Conservation (phyloP, 495 filamentous ascomycete species). For the Penicillium cataractarum region DNA sequence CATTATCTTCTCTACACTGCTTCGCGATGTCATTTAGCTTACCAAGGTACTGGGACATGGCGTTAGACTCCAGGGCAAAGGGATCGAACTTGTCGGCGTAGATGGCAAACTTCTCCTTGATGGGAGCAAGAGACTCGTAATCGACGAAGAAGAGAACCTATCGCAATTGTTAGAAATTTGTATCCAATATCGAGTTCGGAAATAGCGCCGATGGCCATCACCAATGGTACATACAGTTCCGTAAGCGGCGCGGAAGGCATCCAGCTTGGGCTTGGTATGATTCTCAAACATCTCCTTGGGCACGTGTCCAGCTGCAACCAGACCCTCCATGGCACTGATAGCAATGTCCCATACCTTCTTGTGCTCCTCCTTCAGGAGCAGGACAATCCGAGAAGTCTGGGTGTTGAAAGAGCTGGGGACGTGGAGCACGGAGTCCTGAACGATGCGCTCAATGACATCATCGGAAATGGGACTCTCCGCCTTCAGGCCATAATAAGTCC, state of each 20-base stretch:
- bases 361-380: constrained; percentile 55
- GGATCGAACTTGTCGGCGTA: constrained; percentile 55
- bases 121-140: constrained; percentile 37
- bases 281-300: constrained; percentile 46
- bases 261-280: constrained; percentile 47
- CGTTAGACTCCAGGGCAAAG: constrained; percentile 53
- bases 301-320: constrained; percentile 38
- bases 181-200: neutral
- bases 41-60: constrained; percentile 56
- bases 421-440: constrained; percentile 48
- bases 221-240: constrained; percentile 45
- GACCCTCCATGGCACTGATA: constrained; percentile 45
- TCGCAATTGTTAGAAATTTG: neutral
- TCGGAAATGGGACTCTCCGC: constrained; percentile 49
- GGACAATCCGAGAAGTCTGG: constrained; percentile 52
- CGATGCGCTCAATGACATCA: constrained; percentile 42
- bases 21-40: too few relatives aligned
- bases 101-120: constrained; percentile 49
- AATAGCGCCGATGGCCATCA: neutral
- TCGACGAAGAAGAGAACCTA: constrained; percentile 57
- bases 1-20: neutral
- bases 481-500: constrained; percentile 51
- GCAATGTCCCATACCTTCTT: constrained; percentile 57
- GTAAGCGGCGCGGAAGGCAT: constrained; percentile 48
- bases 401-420: constrained; percentile 58